These are phyloP conservation scores for Backusella macrospora DNA, from an alignment of 192 early-diverging fungal genomes.

Conservation along the genomic window DNA sequence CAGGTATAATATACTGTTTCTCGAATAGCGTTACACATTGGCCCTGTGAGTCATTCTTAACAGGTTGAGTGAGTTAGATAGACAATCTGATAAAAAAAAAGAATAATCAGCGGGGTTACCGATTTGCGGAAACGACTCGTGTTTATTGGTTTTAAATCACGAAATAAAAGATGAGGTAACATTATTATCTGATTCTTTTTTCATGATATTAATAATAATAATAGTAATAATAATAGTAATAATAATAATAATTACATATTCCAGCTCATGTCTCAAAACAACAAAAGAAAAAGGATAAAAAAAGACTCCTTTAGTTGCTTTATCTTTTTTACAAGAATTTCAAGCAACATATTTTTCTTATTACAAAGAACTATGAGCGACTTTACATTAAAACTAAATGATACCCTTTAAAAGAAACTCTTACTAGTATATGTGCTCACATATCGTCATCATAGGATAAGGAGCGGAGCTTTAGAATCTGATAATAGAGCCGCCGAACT, in stretches of 20 bases:
- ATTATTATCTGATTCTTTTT: conserved; percentile 5
- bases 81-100: conserved; percentile 10
- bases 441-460: conserved; percentile 7
- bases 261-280: neutral
- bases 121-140: neutral
- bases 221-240: neutral
- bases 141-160: neutral
- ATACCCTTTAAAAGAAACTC: neutral
- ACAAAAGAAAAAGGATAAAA: too few species aligned
- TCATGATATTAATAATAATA: neutral
- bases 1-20: neutral
- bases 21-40: neutral
- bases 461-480: conserved; percentile 21
- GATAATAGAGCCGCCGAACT: conserved; percentile 17
- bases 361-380: neutral
- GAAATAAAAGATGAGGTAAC: neutral
- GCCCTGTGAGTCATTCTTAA: neutral
- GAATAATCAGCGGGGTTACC: neutral
- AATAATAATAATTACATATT: conserved; percentile 4
- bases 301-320: neutral
- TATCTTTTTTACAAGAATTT: neutral
- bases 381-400: neutral
- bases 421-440: neutral
- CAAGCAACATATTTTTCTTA: neutral
- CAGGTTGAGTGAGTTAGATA: neutral